phyloP scores from a whole-genome alignment of 2,329 filamentous ascomycete species.

The Sclerotinia subarctica region DNA sequence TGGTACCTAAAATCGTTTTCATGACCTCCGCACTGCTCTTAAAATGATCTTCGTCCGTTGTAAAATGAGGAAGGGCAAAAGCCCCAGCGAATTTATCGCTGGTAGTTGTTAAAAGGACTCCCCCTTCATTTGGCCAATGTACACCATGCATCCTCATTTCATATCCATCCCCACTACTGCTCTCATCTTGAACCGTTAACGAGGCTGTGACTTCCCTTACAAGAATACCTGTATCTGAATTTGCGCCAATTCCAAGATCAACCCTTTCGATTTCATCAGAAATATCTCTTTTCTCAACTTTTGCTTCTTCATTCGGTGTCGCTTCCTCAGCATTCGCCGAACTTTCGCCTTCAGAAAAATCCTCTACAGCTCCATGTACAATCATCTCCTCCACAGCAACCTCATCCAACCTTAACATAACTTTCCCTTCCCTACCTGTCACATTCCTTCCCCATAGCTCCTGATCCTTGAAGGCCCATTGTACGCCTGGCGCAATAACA shows the following conservation, averaged over 20 bases:
- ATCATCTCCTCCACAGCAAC: slow-evolving; percentile 15
- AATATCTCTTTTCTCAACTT: not conserved
- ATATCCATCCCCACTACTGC: slow-evolving; percentile 69
- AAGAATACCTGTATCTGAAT: slow-evolving; percentile 39
- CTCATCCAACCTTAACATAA: slow-evolving; percentile 66
- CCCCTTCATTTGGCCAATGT: slow-evolving; percentile 79
- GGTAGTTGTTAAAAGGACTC: slow-evolving; percentile 78
- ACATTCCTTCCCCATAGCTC: slow-evolving; percentile 74
- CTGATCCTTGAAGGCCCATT: slow-evolving; percentile 54
- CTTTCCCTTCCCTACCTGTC: slow-evolving; percentile 66
- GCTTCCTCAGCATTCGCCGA: not conserved
- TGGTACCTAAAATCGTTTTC: slow-evolving; percentile 66
- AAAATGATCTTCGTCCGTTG: slow-evolving; percentile 56
- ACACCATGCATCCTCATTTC: slow-evolving; percentile 78
- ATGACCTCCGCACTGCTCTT: slow-evolving; percentile 61
- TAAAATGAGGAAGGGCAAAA: slow-evolving; percentile 81
- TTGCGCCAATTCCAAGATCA: slow-evolving; percentile 3
- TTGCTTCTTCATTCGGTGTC: not conserved
- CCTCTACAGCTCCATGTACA: slow-evolving; percentile 21
- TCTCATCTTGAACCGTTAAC: slow-evolving; percentile 68
- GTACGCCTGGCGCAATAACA: slow-evolving; percentile 59
- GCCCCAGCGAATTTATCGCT: slow-evolving; percentile 94
- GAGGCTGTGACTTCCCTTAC: slow-evolving; percentile 68
- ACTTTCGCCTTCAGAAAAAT: slow-evolving; percentile 13
- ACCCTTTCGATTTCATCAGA: slow-evolving; percentile 14